Conservation (phyloP, 1,139 yeast species). For the Nakaseomyces glabratus region DNA sequence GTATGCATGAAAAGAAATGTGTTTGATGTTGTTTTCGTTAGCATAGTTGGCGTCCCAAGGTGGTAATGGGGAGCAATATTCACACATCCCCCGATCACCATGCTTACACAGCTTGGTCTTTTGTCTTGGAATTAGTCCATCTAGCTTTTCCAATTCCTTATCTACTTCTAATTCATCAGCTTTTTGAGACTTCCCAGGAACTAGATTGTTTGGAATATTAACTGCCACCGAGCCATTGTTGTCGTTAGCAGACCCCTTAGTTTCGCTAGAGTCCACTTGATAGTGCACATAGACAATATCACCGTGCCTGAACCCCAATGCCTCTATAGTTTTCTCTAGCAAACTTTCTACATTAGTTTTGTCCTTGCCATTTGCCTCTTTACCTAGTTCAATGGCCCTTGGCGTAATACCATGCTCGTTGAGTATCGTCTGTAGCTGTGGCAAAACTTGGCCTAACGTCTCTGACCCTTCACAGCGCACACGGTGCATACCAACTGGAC, state of each 20-base stretch:
- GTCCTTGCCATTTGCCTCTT: conserved; percentile 26
- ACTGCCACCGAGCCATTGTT: conserved; percentile 7
- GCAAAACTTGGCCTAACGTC: conserved; percentile 43
- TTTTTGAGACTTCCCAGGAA: conserved; percentile 10
- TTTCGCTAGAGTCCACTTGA: conserved; percentile 43
- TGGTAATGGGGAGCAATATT: conserved; percentile 89
- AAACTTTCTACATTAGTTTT: conserved; percentile 40
- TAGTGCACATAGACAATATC: conserved; percentile 63
- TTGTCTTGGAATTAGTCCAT: conserved; percentile 65
- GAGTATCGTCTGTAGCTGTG: conserved; percentile 31
- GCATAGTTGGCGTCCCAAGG: conserved; percentile 85
- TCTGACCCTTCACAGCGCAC: conserved; percentile 43
- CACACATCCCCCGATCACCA: conserved; percentile 95
- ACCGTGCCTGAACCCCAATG: conserved; percentile 68
- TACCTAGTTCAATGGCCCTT: conserved; percentile 33
- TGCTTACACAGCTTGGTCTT: conserved; percentile 69
- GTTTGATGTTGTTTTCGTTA: conserved; percentile 72
- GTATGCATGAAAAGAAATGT: conserved; percentile 78
- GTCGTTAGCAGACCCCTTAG: conserved; percentile 4
- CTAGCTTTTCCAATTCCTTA: conserved; percentile 50
- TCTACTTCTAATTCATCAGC: conserved; percentile 53
- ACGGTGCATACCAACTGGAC: conserved; percentile 77
- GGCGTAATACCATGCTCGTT: conserved; percentile 20
- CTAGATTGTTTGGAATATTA: conserved; percentile 8
- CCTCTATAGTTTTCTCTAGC: conserved; percentile 41